Base-by-base conservation (phyloP, 1,284 basidiomycete species). In the Sanghuangporus sanghuang region DNA sequence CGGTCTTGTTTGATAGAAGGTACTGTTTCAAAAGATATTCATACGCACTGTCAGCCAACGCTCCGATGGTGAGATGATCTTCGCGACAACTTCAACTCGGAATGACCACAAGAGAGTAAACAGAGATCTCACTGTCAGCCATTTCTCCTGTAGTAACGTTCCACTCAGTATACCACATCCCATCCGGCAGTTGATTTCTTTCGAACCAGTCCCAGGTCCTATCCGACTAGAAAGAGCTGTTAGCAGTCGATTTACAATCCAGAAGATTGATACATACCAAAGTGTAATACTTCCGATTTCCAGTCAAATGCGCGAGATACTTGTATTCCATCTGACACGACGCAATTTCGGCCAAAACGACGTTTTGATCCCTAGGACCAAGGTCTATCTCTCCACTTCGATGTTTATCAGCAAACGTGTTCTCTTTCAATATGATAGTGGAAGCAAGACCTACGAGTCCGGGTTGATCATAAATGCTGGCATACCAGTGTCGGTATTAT, bases 1-100 rank as follows among this genome's bases (percentile, higher is more conserved):
- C 87, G 3, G 81, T 79, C 67, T 81, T 78, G 16, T 78, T 83
- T 4, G 86, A 86, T 18, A 90, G 77, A 9, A 91, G 74, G 72
- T 84, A 89, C 64, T 88, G 84, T 69, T 92, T 92, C 44, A 92
- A 78, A 21, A 89, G 79, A 69, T 92, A 92, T 71, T 92, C 89
- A 63, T 91, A 65, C 11, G 59, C 64, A 39, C 64, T 65, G 38
- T 65, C 64, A 11, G 64, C 64, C 23, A 65, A 35, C 8, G 64
- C 64, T 42, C 64, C 64, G 6, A 65, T 65, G 14, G 64, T 62
- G 16, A 65, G 40, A 48, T 65, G 64, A 16, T 56, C 64, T 65
- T 21, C 36, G 16, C 7, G n/a, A 35, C 39, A 59, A n/a, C 6
- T 21, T 46, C 44, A 46, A 12, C 7, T 38, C 14, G 6, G 11